phyloP scores from a whole-genome alignment of 2,329 filamentous ascomycete species.

The Capronia coronata region DNA sequence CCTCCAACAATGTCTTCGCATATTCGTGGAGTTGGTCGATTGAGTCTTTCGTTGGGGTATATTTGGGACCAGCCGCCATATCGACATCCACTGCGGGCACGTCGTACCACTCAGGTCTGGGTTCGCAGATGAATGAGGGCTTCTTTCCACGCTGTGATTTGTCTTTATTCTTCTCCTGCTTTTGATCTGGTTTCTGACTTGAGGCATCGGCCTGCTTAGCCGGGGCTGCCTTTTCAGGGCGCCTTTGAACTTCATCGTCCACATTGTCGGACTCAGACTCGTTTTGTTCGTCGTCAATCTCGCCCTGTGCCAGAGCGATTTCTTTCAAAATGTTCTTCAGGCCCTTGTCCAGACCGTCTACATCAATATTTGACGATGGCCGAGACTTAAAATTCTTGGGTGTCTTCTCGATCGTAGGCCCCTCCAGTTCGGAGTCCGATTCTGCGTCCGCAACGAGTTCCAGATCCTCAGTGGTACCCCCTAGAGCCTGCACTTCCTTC shows the following conservation, averaged over 20 bases:
- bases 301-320: slow-evolving; percentile 41
- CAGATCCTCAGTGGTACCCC: slow-evolving; percentile 46
- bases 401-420: not conserved
- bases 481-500: slow-evolving; percentile 42
- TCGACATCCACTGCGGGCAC: slow-evolving; percentile 15
- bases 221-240: slow-evolving; percentile 17
- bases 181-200: slow-evolving; percentile 32
- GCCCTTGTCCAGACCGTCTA: slow-evolving; percentile 38
- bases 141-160: slow-evolving; percentile 28
- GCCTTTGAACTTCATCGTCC: slow-evolving; percentile 30
- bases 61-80: slow-evolving; percentile 17
- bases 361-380: slow-evolving; percentile 17
- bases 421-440: slow-evolving; percentile 45
- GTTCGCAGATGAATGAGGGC: slow-evolving; percentile 23
- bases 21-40: slow-evolving; percentile 55
- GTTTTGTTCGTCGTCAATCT: slow-evolving; percentile 28
- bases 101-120: slow-evolving; percentile 29
- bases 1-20: slow-evolving; percentile 66
- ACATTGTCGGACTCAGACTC: slow-evolving; percentile 31
- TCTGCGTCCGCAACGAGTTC: slow-evolving; percentile 41
- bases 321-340: slow-evolving; percentile 31
- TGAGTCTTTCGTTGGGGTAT: slow-evolving; percentile 19
- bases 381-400: not conserved
- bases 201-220: slow-evolving; percentile 12
- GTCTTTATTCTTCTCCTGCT: slow-evolving; percentile 15